Evolutionary conservation across 768 basidiomycete genomes (phyloP), one percentile per base, ranked within the genome.

Genomic region (Tulasnella sp.): DNA sequence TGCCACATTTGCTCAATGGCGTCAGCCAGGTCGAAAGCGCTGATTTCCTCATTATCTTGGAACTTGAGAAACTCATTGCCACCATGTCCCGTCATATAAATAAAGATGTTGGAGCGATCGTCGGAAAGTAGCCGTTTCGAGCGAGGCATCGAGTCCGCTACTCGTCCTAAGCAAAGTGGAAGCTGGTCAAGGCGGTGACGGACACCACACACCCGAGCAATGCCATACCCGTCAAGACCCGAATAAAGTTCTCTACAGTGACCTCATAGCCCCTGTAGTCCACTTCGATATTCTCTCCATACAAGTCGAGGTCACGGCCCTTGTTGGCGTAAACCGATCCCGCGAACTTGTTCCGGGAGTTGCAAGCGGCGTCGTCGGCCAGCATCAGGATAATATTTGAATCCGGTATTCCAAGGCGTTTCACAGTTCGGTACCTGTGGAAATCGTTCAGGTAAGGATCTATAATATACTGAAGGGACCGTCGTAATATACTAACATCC

Each of bases 311-410:
- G 46, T 90, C 89, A 28, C 93, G 90, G 0, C 92, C 94, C 0
- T 92, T 89, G 84, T 95, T 95, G n/a, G 96, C 93, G 84, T 96
- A 99, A 4, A 99, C 96, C 74, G 92, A 94, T 1, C 93, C 97
- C 1, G 98, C 93, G 84, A 96, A 97, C 76, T 91, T 92, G 87
- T 99, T 99, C 58, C 97, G 90, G 11, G 95, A 84, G 84, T 98
- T 98, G 84, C 98, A 99, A 0, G 97, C 94, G 1, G 91, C 94
- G 85, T 99, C 98, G 85, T 99, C 98, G 8, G 97, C 95, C 76
- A 99, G 90, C 98, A 99, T 99, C 77, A 99, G 92, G 86, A 99
- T 97, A 85, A 99, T 99, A 83, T 99, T 97, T 16, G 95, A 96
- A 87, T 99, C 98, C 28, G 98, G 97, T 81, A 99, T 98, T 20